Evolutionary conservation across 805 yeast species (phyloP), one percentile per base, ranked within the genome.

Genomic region (Clavispora phyllophila): DNA sequence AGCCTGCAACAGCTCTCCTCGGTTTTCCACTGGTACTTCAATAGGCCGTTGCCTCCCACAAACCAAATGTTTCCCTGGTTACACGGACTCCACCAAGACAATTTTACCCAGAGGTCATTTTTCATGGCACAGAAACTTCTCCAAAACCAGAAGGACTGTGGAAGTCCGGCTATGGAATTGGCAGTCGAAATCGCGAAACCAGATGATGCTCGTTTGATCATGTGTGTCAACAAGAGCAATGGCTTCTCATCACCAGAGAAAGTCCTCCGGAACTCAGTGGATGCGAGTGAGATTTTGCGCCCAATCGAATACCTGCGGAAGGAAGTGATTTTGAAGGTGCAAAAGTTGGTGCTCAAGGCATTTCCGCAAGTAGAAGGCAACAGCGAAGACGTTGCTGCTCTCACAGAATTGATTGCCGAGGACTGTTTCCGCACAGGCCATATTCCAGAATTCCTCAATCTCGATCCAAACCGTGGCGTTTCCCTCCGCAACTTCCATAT

Each of bases 21-120:
- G 0, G 57, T 68, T 0, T 67, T 69, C 44, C 40, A 46, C 15
- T 66, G 70, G 66, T 70, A 70, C 49, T 70, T 70, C 49, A 60
- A 63, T 49, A 52, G 53, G 15, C 62, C 65, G 1, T 56, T 70
- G 4, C 96, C 96, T 0, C 76, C 76, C 3, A 82, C 90, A 15
- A 75, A 71, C 19, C 56, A 56, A 9, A 78, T 90, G 73, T 90
- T 89, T 54, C 97, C 97, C 0, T 89, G 96, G 96, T 68, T 87
- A 20, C 96, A 90, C 59, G 93, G 95, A 0, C 68, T 85, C 35
- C 79, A 82, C 47, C 70, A 69, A 12, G 68, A 72, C 27, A 79
- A 80, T 54, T 65, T 72, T 33, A 76, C 82, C 19, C 84, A 79
- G 54, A 62, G 73, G 35, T 65, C 72, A 60, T 66, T 79, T 47